Percentiles rank a stretch among this genome's conserved stretches.
These are phyloP conservation scores for Colletotrichum orbiculare DNA, from an alignment of 2,329 filamentous ascomycete species.

Conservation along the genomic window DNA sequence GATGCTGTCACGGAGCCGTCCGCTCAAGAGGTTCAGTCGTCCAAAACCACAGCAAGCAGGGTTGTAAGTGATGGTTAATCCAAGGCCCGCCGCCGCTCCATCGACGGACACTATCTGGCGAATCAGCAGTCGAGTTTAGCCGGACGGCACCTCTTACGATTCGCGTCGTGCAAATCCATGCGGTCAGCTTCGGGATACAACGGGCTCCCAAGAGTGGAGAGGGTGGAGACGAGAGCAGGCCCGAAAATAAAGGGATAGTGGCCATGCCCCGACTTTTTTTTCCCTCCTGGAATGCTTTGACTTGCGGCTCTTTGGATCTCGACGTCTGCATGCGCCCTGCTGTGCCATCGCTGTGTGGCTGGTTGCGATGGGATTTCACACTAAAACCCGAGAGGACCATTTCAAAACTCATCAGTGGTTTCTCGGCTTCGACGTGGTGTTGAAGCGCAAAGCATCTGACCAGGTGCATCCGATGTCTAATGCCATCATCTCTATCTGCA, in stretches of 20 bases:
- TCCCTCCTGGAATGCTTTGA: background rate
- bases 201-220: background rate
- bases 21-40: background rate
- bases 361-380: too few species aligned
- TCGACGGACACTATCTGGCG: background rate
- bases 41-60: background rate
- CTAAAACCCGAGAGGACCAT: too few species aligned
- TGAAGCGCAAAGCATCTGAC: too few species aligned
- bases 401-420: too few species aligned
- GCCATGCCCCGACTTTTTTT: constrained; percentile 5
- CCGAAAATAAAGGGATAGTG: constrained; percentile 17
- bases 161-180: constrained; percentile 22
- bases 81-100: background rate
- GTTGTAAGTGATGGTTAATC: background rate
- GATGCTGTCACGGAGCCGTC: background rate
- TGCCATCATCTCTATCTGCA: too few species aligned
- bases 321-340: too few species aligned
- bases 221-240: background rate
- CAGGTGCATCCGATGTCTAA: too few species aligned
- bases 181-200: constrained; percentile 12
- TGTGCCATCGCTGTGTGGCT: too few species aligned
- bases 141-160: background rate
- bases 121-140: background rate
- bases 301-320: too few species aligned
- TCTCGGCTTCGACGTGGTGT: too few species aligned